A percentile compares a stretch with the other conserved stretches of the same genome.
These are phyloP conservation scores for Laetiporus sulphureus DNA, from an alignment of 1,284 basidiomycete genomes.

Conservation along the genomic window DNA sequence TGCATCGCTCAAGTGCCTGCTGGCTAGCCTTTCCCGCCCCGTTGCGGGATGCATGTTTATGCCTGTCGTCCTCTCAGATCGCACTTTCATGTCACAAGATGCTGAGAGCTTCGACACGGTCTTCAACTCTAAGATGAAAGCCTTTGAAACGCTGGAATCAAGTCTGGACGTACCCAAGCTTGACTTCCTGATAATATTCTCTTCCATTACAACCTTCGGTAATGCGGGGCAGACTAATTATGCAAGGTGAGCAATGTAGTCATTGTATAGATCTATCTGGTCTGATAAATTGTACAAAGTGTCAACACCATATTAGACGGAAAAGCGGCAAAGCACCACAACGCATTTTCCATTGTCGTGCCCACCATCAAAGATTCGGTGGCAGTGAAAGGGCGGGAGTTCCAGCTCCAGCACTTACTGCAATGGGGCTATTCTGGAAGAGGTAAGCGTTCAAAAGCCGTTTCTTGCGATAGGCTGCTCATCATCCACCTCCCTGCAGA, in stretches of 20 bases:
- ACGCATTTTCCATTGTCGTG: constrained; percentile 29
- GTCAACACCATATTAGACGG: constrained; percentile 30
- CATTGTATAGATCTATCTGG: background rate
- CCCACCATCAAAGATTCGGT: constrained; percentile 27
- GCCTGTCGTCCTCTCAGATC: constrained; percentile 27
- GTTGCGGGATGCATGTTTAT: constrained; percentile 30
- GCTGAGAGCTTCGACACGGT: constrained; percentile 22
- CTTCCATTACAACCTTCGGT: constrained; percentile 31
- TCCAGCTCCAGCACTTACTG: constrained; percentile 10
- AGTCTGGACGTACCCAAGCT: constrained; percentile 18
- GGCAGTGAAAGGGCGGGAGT: constrained; percentile 4
- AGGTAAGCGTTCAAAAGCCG: too few relatives aligned
- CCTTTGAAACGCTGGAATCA: constrained; percentile 21
- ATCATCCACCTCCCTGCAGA: background rate
- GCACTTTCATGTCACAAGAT: constrained; percentile 24
- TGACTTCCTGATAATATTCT: constrained; percentile 33
- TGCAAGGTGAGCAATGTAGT: constrained; percentile 19
- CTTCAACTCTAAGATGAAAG: constrained; percentile 26
- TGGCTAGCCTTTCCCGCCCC: background rate
- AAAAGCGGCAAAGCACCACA: constrained; percentile 17
- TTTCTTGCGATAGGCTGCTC: background rate
- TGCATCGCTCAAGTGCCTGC: background rate
- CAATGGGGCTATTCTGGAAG: constrained; percentile 21
- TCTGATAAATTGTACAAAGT: constrained; percentile 13
- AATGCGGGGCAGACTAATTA: constrained; percentile 37